Percentiles rank a stretch among this genome's conserved stretches.
phyloP scores from a whole-genome alignment of 2,329 filamentous ascomycete genomes.

The Chrysoporthe puriensis region DNA sequence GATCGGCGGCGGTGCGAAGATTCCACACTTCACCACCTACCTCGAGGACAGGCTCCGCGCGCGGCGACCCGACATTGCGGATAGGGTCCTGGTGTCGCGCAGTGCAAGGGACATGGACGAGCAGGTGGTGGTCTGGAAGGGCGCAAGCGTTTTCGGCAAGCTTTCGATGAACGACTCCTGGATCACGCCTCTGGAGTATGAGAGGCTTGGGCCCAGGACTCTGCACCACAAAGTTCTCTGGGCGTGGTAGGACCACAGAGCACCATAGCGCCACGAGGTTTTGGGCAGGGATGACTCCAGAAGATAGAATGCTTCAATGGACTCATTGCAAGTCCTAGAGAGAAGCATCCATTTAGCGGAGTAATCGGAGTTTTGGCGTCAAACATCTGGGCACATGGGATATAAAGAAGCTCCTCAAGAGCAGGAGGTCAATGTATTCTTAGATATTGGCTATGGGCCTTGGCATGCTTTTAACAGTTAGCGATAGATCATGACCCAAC shows the following conservation, averaged over 20 bases:
- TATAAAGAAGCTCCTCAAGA: neutral
- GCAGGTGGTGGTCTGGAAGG: slow-evolving; percentile 98
- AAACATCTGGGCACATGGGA: neutral
- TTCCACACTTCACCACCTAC: slow-evolving; percentile 76
- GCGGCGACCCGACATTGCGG: slow-evolving; percentile 62
- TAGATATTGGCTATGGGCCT: neutral
- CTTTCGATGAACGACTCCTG: slow-evolving; percentile 92
- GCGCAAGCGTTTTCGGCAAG: slow-evolving; percentile 93
- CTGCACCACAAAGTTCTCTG: slow-evolving; percentile 80
- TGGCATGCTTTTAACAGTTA: neutral
- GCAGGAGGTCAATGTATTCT: slow-evolving; percentile 8
- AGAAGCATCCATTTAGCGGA: neutral
- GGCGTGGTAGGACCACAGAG: slow-evolving; percentile 52
- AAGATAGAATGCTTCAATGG: neutral
- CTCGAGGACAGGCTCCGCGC: slow-evolving; percentile 81
- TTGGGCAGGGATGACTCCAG: neutral
- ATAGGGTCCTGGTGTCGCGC: slow-evolving; percentile 64
- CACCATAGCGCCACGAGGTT: neutral
- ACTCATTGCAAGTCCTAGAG: neutral
- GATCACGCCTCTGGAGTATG: slow-evolving; percentile 87
- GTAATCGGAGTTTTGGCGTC: neutral
- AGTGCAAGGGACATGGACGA: slow-evolving; percentile 93
- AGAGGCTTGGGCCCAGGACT: slow-evolving; percentile 78
- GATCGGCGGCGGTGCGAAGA: slow-evolving; percentile 82
- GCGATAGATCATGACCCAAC: neutral